Evolutionary conservation across 768 basidiomycete genomes (phyloP).

Genomic region (Boletales sp.): DNA sequence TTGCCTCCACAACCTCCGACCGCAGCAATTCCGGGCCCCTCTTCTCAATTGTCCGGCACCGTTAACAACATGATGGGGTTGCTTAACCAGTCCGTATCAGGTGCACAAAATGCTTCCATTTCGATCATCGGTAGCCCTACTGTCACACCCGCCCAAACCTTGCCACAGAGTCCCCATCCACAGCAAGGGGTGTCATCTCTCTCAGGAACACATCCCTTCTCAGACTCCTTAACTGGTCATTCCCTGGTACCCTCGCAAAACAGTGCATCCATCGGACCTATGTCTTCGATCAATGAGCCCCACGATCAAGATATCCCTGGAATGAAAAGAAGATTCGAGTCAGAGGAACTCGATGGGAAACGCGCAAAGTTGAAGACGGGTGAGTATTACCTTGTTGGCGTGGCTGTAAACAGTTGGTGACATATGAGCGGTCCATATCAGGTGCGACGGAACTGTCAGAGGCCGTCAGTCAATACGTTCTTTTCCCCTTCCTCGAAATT

Average conservation of each 20-base stretch:
- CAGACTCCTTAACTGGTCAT: conserved; percentile 22
- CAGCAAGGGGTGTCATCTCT: conserved; percentile 23
- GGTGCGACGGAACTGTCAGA: conserved; percentile 47
- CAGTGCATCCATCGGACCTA: conserved; percentile 8
- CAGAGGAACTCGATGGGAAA: conserved; percentile 64
- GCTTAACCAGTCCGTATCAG: conserved; percentile 22
- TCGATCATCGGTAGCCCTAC: conserved; percentile 25
- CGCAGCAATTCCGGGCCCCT: conserved; percentile 8
- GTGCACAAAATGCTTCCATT: conserved; percentile 15
- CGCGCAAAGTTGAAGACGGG: conserved; percentile 72
- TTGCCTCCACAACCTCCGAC: conserved; percentile 14
- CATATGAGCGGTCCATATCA: conserved; percentile 21
- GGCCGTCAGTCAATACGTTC: conserved; percentile 34
- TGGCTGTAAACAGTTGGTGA: conserved; percentile 24
- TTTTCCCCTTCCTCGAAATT: conserved; percentile 8
- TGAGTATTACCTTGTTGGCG: conserved; percentile 34
- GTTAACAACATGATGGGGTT: conserved; percentile 22
- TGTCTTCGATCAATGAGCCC: conserved; percentile 17
- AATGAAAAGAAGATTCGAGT: conserved; percentile 69
- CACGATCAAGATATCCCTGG: conserved; percentile 62
- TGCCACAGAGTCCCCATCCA: conserved; percentile 31
- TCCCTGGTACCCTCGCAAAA: conserved; percentile 14
- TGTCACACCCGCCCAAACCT: conserved; percentile 19
- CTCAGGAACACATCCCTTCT: conserved; percentile 23
- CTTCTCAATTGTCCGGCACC: conserved; percentile 20